Conservation (phyloP, 345 rosid species). For the Arabidopsis thaliana region DNA sequence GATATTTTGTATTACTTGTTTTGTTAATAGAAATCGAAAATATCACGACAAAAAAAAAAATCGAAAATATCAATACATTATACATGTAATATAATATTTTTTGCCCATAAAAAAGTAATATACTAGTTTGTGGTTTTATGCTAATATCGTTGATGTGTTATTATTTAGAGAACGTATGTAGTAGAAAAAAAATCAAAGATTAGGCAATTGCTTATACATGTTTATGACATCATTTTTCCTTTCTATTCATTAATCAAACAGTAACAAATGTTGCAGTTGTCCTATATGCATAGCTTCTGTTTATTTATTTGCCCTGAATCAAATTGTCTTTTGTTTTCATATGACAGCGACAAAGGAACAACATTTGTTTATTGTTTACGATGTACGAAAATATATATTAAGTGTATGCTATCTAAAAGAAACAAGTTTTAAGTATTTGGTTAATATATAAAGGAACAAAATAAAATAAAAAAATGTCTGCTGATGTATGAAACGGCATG, state of each 20-base stretch:
- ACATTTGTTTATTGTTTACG: background rate
- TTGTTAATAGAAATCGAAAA: too few relatives aligned
- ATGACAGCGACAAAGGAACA: conserved; percentile 37
- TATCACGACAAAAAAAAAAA: too few relatives aligned
- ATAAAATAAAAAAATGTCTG: conserved; percentile 28
- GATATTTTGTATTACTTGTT: background rate
- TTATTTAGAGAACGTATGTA: too few relatives aligned
- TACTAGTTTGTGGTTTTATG: too few relatives aligned
- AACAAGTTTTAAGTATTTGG: background rate
- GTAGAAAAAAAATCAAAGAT: too few relatives aligned
- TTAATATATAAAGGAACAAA: conserved; percentile 4
- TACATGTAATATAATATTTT: too few relatives aligned
- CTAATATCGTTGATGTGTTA: too few relatives aligned
- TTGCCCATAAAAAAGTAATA: too few relatives aligned
- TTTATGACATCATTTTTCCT: background rate
- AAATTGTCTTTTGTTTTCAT: conserved; percentile 29
- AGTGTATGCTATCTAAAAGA: background rate
- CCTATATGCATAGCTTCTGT: conserved; percentile 4
- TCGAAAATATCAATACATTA: too few relatives aligned
- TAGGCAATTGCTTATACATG: background rate
- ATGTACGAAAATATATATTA: background rate
- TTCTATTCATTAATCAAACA: background rate
- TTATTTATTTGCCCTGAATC: background rate
- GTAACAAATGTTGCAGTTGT: conserved; percentile 23
- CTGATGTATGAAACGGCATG: conserved; percentile 36